Conservation (phyloP, 495 filamentous ascomycete species). For the Penicillium bialowiezense region DNA sequence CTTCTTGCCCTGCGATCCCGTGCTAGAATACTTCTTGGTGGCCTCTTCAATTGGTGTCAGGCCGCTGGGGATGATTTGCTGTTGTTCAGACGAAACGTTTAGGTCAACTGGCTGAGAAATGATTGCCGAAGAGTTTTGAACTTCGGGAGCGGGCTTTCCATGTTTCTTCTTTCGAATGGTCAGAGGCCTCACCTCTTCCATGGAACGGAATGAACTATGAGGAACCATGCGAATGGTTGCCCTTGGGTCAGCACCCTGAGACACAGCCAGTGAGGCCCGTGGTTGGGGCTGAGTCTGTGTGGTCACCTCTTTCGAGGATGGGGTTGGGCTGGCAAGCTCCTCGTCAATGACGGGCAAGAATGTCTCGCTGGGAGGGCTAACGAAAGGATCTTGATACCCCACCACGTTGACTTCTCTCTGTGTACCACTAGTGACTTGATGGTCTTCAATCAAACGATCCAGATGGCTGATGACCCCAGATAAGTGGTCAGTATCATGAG, state of each 20-base stretch:
- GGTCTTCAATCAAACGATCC: constrained; percentile 58
- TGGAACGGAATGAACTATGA: constrained; percentile 35
- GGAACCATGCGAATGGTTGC: constrained; percentile 50
- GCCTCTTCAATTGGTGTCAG: constrained; percentile 35
- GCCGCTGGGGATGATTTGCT: constrained; percentile 16
- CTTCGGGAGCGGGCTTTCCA: neutral
- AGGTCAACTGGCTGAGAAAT: neutral
- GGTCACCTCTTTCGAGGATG: constrained; percentile 2
- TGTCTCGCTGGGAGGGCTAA: constrained; percentile 30
- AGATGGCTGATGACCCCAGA: constrained; percentile 60
- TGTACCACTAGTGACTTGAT: constrained; percentile 9
- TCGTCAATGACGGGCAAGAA: constrained; percentile 55
- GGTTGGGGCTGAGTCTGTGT: constrained; percentile 1
- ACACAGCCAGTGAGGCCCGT: constrained; percentile 20
- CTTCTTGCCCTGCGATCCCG: constrained; percentile 47
- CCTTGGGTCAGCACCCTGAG: constrained; percentile 25
- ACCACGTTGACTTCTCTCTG: constrained; percentile 11
- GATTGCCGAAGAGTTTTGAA: neutral
- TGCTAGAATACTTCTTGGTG: constrained; percentile 21
- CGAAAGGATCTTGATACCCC: constrained; percentile 55
- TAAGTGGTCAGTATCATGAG: constrained; percentile 44
- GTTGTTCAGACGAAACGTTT: constrained; percentile 17
- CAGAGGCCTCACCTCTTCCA: constrained; percentile 46
- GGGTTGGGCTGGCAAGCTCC: constrained; percentile 26
- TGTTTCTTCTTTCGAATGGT: constrained; percentile 52